Percentiles rank a stretch among this genome's conserved stretches.
Evolutionary conservation across 768 basidiomycete species (phyloP).

Genomic region (Pulveroboletus ravenelii): DNA sequence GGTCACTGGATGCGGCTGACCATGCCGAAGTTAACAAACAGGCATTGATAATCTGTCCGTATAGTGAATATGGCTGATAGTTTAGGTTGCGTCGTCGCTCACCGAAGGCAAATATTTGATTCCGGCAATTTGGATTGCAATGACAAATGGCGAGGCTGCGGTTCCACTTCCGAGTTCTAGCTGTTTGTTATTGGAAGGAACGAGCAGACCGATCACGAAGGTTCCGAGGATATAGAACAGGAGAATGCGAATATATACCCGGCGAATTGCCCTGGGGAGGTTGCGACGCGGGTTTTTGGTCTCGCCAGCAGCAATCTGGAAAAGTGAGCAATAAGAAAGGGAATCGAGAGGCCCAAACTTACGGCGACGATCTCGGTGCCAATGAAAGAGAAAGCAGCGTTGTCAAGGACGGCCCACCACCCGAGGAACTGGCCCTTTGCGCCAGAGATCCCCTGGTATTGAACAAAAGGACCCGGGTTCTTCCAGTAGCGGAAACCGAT

Average conservation of each 20-base stretch:
- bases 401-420: slow-evolving; percentile 66
- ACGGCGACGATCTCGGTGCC: slow-evolving; percentile 94
- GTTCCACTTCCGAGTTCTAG: slow-evolving; percentile 52
- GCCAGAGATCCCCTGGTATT: slow-evolving; percentile 61
- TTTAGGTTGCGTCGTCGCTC: slow-evolving; percentile 21
- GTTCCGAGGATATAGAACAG: slow-evolving; percentile 73
- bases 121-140: slow-evolving; percentile 82
- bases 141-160: slow-evolving; percentile 83
- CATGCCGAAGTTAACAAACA: slow-evolving; percentile 84
- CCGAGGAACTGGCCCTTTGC: slow-evolving; percentile 72
- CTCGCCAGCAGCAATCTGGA: slow-evolving; percentile 81
- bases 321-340: slow-evolving; percentile 1
- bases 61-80: not conserved
- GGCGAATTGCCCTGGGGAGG: slow-evolving; percentile 52
- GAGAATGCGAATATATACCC: slow-evolving; percentile 73
- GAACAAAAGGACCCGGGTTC: slow-evolving; percentile 83
- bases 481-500: slow-evolving; percentile 67
- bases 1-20: slow-evolving; percentile 86
- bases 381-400: slow-evolving; percentile 91
- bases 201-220: slow-evolving; percentile 76
- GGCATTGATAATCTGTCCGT: slow-evolving; percentile 66
- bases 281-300: slow-evolving; percentile 80
- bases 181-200: slow-evolving; percentile 59
- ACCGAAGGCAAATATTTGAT: slow-evolving; percentile 82
- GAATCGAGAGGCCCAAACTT: slow-evolving; percentile 25